Evolutionary conservation across 2,329 filamentous ascomycete genomes (phyloP).

Genomic region (Alternaria rosae): DNA sequence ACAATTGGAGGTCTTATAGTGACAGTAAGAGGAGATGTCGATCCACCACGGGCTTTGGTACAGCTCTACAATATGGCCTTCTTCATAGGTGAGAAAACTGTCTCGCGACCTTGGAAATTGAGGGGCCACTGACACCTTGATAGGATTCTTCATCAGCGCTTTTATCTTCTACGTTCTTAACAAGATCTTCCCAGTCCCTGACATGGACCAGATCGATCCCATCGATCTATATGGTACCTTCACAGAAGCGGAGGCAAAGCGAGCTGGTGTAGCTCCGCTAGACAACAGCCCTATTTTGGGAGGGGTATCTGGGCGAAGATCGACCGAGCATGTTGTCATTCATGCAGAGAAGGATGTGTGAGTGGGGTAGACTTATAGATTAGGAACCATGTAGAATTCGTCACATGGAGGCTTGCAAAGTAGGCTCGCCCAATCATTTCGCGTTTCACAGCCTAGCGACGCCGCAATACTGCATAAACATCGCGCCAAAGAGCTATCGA

Average conservation of each 20-base stretch:
- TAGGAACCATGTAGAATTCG: neutral
- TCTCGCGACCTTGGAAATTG: neutral
- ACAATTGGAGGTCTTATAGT: slow-evolving; percentile 54
- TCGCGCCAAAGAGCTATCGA: neutral
- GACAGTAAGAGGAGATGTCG: slow-evolving; percentile 42
- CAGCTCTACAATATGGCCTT: slow-evolving; percentile 60
- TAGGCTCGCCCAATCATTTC: neutral
- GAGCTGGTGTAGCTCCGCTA: slow-evolving; percentile 49
- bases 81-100: slow-evolving; percentile 48
- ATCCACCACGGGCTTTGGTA: slow-evolving; percentile 49
- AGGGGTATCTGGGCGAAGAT: neutral
- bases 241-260: slow-evolving; percentile 53
- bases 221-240: slow-evolving; percentile 58
- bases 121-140: slow-evolving; percentile 1
- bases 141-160: slow-evolving; percentile 53
- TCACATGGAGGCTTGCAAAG: neutral
- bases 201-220: slow-evolving; percentile 55
- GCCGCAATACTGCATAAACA: neutral
- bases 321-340: neutral
- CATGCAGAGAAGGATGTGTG: neutral
- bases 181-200: slow-evolving; percentile 49
- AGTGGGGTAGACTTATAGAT: neutral
- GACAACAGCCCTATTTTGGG: slow-evolving; percentile 10
- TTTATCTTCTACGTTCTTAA: slow-evolving; percentile 47
- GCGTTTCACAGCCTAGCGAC: neutral